These are phyloP conservation scores for Nicotiana attenuata DNA, from an alignment of 257 asterid species.

Conservation along the genomic window DNA sequence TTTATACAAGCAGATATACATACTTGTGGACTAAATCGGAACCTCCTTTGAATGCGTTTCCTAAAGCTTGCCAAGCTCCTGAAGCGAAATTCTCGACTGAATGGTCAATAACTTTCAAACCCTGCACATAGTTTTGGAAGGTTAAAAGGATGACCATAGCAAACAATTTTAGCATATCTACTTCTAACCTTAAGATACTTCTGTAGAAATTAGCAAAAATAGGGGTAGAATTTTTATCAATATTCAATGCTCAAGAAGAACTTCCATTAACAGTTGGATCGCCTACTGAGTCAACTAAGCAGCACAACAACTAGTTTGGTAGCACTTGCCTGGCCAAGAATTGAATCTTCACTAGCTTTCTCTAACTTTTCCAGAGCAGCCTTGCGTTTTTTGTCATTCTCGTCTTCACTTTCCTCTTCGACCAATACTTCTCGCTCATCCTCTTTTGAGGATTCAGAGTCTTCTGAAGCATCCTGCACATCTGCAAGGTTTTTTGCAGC, in stretches of 20 bases:
- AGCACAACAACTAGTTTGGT: not conserved
- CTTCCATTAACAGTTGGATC: not conserved
- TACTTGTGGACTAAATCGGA: constrained; percentile 59
- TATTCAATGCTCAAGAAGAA: not conserved
- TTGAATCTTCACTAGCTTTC: constrained; percentile 83
- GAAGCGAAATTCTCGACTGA: constrained; percentile 84
- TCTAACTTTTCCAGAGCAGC: constrained; percentile 71
- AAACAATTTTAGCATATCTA: not conserved
- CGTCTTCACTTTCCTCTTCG: constrained; percentile 67
- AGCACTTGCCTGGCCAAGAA: constrained; percentile 78
- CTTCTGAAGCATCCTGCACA: constrained; percentile 46
- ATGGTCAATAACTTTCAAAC: constrained; percentile 72
- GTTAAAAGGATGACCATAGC: constrained; percentile 1
- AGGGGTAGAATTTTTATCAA: not conserved
- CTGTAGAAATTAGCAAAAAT: not conserved
- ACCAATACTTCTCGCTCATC: constrained; percentile 37
- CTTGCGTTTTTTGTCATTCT: constrained; percentile 58
- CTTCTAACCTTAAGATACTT: not conserved
- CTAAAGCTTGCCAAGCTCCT: constrained; percentile 98
- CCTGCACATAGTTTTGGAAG: constrained; percentile 45
- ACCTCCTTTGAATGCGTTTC: constrained; percentile 91
- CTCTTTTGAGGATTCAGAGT: constrained; percentile 59
- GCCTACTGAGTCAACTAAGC: not conserved
- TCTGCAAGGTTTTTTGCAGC: constrained; percentile 43
- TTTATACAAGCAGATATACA: constrained; percentile 23